These are phyloP conservation scores for Botrytis porri DNA, from an alignment of 2,329 filamentous ascomycete genomes.

Conservation along the genomic window DNA sequence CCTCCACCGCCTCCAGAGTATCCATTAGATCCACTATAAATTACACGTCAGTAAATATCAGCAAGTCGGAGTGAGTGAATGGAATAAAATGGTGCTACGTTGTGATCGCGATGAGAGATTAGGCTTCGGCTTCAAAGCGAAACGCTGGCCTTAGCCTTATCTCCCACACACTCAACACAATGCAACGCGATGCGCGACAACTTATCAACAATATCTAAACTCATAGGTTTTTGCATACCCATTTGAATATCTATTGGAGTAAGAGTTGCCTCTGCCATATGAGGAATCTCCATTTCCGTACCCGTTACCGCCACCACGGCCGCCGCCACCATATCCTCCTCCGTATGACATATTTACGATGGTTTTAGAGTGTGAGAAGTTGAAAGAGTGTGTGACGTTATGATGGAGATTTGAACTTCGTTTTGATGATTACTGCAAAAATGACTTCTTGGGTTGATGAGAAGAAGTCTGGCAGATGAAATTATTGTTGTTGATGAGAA, in stretches of 20 bases:
- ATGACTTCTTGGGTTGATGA: slow-evolving; percentile 28
- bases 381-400: slow-evolving; percentile 22
- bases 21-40: slow-evolving; percentile 49
- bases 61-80: slow-evolving; percentile 19
- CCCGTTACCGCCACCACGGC: slow-evolving; percentile 46
- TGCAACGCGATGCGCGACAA: slow-evolving; percentile 30
- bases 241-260: slow-evolving; percentile 51
- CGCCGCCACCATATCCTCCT: slow-evolving; percentile 52
- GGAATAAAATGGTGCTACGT: slow-evolving; percentile 29
- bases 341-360: slow-evolving; percentile 60
- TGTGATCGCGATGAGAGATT: slow-evolving; percentile 17
- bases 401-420: slow-evolving; percentile 20
- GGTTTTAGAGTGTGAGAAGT: slow-evolving; percentile 15
- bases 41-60: slow-evolving; percentile 39
- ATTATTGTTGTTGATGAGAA: slow-evolving; percentile 25
- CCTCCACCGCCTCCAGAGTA: slow-evolving; percentile 44
- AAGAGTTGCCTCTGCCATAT: slow-evolving; percentile 46
- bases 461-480: slow-evolving; percentile 24
- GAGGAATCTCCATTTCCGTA: slow-evolving; percentile 55
- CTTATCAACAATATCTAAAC: slow-evolving; percentile 40
- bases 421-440: slow-evolving; percentile 19
- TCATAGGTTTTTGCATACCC: slow-evolving; percentile 44
- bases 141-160: slow-evolving; percentile 26
- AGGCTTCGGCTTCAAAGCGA: slow-evolving; percentile 21
- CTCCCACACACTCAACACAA: slow-evolving; percentile 34